phyloP scores from a whole-genome alignment of 371 early-diverging fungal species.

The Mucor indicus region DNA sequence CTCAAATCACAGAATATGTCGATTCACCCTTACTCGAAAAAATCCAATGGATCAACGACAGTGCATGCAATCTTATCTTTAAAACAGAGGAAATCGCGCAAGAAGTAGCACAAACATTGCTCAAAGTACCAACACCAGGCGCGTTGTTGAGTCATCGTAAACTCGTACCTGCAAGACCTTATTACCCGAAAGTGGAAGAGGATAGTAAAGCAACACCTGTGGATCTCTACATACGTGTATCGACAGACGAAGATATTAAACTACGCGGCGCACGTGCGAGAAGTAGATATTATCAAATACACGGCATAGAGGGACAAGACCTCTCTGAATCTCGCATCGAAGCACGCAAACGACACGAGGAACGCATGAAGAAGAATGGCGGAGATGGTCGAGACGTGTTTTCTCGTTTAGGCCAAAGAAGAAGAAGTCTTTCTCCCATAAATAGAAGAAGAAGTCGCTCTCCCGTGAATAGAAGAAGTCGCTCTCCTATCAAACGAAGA shows the following conservation, averaged over 20 bases:
- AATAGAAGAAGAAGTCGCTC: conserved; percentile 5
- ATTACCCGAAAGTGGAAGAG: conserved; percentile 5
- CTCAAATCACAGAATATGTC: conserved; percentile 45
- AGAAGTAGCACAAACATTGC: conserved; percentile 30
- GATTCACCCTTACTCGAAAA: conserved; percentile 27
- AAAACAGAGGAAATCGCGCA: conserved; percentile 23
- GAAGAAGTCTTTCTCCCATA: background rate
- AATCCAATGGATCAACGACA: conserved; percentile 61
- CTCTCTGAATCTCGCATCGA: background rate
- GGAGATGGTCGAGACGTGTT: conserved; percentile 23
- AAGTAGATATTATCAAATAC: conserved; percentile 52
- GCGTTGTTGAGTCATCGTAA: conserved; percentile 18
- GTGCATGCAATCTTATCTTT: conserved; percentile 45
- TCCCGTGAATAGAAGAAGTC: conserved; percentile 1
- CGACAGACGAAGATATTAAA: conserved; percentile 52
- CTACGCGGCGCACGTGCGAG: conserved; percentile 43
- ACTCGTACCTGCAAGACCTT: conserved; percentile 28
- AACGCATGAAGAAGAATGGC: conserved; percentile 14
- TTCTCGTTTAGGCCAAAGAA: conserved; percentile 20
- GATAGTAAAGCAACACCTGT: background rate
- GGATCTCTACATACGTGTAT: conserved; percentile 32
- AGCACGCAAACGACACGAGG: conserved; percentile 5
- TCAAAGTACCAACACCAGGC: conserved; percentile 10
- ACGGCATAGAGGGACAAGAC: conserved; percentile 28
- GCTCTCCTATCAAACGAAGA: background rate